Evolutionary conservation across 371 early-diverging fungal species (phyloP), one percentile per base, ranked within the genome.

Genomic region (Mortierella sp.): DNA sequence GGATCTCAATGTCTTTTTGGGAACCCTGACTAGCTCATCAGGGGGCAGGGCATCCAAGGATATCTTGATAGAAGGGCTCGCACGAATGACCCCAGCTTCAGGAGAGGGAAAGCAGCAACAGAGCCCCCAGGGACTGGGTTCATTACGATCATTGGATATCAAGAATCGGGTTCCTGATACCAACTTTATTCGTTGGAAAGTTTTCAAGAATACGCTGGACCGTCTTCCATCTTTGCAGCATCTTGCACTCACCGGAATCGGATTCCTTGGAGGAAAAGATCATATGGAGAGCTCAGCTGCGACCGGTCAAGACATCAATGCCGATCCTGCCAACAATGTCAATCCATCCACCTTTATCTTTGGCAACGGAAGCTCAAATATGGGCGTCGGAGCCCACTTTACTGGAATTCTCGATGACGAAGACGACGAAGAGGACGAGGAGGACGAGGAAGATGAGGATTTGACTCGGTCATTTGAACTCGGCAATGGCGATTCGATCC

Each of bases 141-240:
- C 52, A 22, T 17, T 71, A 3, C 54, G 45, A 24, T 60, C 65
- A 6, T 24, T 71, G 37, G 65, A 64, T 31, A 60, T 71, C 27
- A 53, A 59, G 12, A 56, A 71, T 24, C 56, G 60, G 16, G 71
- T 71, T 2, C 71, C 65, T 13, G 71, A 71, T 17, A 57, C 46
- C 43, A 71, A 65, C 57, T 52, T 31, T 17, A 29, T 71, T 24
- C 65, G 61, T 27, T 71, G 71, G 71, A 45, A 50, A 31, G 54
- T 56, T 16, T 52, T 71, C 29, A 57, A 60, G 45, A 44, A 60
- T 24, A 57, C 61, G 6, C 27, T 71, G 22, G 52, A 59, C 31
- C 21, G 12, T 19, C 41, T 64, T 7, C 65, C 71, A 0, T 24
- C 45, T 12, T 28, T 71, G 19, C 60, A 51, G 19, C 37, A 40